Evolutionary conservation across 768 basidiomycete genomes (phyloP).

Genomic region (Xanthoconium purpureum): DNA sequence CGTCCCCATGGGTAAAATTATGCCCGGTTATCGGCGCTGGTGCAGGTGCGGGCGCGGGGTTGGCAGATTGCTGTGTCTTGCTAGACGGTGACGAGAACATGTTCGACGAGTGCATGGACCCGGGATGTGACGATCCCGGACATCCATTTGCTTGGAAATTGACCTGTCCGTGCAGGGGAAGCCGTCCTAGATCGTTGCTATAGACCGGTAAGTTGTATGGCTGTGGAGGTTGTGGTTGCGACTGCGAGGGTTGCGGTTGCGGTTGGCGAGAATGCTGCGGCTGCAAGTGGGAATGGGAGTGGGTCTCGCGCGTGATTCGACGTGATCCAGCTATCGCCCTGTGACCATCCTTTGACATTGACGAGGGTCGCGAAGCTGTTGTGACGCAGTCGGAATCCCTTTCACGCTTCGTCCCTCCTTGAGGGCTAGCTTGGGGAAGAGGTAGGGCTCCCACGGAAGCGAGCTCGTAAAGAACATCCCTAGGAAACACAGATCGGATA

Average conservation of each 20-base stretch:
- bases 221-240: conserved; percentile 8
- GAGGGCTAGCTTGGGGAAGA: conserved; percentile 54
- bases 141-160: conserved; percentile 9
- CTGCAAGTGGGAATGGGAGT: conserved; percentile 10
- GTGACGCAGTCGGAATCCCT: conserved; percentile 53
- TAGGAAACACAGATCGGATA: conserved; percentile 20
- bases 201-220: conserved; percentile 50
- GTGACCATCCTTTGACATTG: conserved; percentile 12
- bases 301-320: conserved; percentile 31
- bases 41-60: background rate
- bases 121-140: background rate
- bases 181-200: conserved; percentile 53
- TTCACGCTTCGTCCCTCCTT: conserved; percentile 57
- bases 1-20: background rate
- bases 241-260: no score
- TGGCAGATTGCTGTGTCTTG: background rate
- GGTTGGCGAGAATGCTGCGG: conserved; percentile 11
- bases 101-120: conserved; percentile 1
- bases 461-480: conserved; percentile 73
- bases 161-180: conserved; percentile 42
- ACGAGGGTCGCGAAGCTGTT: conserved; percentile 1
- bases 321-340: conserved; percentile 35
- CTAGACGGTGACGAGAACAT: conserved; percentile 15
- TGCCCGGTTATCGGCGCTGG: background rate
- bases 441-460: conserved; percentile 71